Evolutionary conservation across 2,329 filamentous ascomycete species (phyloP).

Genomic region (Xylaria sp.): DNA sequence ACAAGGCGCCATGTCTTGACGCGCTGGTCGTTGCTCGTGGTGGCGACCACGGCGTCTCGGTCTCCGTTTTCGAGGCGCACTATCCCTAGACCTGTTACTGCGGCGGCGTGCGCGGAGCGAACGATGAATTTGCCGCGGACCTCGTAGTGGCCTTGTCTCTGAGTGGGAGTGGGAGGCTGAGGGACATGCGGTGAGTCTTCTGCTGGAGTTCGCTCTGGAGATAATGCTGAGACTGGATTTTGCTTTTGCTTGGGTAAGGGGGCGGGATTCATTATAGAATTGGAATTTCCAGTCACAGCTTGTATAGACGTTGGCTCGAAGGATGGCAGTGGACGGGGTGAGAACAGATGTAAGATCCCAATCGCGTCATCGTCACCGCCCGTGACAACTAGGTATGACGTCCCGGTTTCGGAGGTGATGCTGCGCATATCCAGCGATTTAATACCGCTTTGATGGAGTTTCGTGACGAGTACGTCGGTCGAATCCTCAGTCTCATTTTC

Average conservation of each 20-base stretch:
- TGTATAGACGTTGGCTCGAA: neutral
- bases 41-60: slow-evolving; percentile 53
- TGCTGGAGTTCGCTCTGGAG: neutral
- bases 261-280: neutral
- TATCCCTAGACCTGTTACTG: slow-evolving; percentile 69
- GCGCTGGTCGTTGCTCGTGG: slow-evolving; percentile 70
- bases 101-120: slow-evolving; percentile 74
- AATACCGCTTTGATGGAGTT: slow-evolving; percentile 83
- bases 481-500: slow-evolving; percentile 38
- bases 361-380: slow-evolving; percentile 92
- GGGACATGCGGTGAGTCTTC: neutral
- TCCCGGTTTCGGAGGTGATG: slow-evolving; percentile 44
- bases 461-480: slow-evolving; percentile 50
- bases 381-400: slow-evolving; percentile 69
- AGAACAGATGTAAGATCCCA: slow-evolving; percentile 53
- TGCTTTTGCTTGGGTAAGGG: neutral
- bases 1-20: slow-evolving; percentile 64
- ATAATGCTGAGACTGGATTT: neutral
- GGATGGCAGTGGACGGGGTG: slow-evolving; percentile 28
- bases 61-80: slow-evolving; percentile 42
- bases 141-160: slow-evolving; percentile 22
- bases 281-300: neutral
- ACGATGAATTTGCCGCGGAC: slow-evolving; percentile 53
- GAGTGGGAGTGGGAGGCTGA: neutral
- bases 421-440: slow-evolving; percentile 68